phyloP scores from a whole-genome alignment of 2,329 filamentous ascomycete genomes.

The Rutstroemia sp. region DNA sequence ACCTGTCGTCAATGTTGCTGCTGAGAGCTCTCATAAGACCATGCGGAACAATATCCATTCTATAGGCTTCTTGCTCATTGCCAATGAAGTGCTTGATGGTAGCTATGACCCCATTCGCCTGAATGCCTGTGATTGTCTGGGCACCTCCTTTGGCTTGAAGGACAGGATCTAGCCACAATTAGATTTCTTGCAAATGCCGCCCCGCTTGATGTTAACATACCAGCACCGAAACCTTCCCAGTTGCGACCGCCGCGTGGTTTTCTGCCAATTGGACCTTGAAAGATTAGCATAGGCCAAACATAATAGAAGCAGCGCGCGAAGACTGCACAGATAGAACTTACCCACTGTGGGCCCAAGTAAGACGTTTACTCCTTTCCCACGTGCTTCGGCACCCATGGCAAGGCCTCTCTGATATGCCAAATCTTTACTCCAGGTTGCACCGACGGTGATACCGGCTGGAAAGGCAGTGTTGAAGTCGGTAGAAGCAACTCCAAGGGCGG shows the following conservation, averaged over 20 bases:
- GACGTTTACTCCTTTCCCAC: slow-evolving; percentile 66
- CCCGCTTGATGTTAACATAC: neutral
- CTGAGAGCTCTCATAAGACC: slow-evolving; percentile 30
- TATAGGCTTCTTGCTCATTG: slow-evolving; percentile 34
- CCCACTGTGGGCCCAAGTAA: slow-evolving; percentile 51
- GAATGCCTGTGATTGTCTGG: slow-evolving; percentile 48
- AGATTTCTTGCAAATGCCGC: neutral
- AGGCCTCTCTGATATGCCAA: slow-evolving; percentile 62
- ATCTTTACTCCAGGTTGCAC: slow-evolving; percentile 67
- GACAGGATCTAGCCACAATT: slow-evolving; percentile 46
- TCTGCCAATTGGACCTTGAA: slow-evolving; percentile 55
- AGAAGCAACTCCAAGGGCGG: slow-evolving; percentile 62
- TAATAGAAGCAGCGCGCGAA: no score
- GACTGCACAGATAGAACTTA: neutral
- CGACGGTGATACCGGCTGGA: slow-evolving; percentile 69
- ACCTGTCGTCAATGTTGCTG: slow-evolving; percentile 48
- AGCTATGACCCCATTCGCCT: slow-evolving; percentile 48
- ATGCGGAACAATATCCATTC: slow-evolving; percentile 28
- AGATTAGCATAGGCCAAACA: neutral
- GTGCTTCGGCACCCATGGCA: slow-evolving; percentile 63
- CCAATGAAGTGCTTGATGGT: slow-evolving; percentile 50
- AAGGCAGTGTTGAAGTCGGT: slow-evolving; percentile 71
- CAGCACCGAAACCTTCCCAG: slow-evolving; percentile 64
- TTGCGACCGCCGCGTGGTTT: slow-evolving; percentile 67
- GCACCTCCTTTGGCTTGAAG: slow-evolving; percentile 47